Evolutionary conservation across 2,329 filamentous ascomycete genomes (phyloP).

Genomic region (Ceratocystis eucalypticola): DNA sequence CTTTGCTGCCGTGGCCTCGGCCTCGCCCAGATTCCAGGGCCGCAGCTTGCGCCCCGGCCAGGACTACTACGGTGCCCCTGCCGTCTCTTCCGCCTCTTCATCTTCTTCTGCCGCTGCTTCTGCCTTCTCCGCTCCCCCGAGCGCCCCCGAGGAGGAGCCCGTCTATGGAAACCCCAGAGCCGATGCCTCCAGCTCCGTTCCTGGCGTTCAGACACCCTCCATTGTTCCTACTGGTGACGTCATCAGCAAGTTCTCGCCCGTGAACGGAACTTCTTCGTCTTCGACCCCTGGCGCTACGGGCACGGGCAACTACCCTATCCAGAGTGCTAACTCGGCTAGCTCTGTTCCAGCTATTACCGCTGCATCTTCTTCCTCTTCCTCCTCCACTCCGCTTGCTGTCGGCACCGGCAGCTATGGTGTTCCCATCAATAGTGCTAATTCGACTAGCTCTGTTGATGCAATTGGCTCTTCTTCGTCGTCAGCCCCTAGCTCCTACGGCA

Average conservation of each 20-base stretch:
- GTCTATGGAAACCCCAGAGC: not conserved
- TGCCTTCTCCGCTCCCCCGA: not conserved
- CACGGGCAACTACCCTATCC: not conserved
- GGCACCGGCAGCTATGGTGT: conserved; percentile 7
- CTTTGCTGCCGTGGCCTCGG: conserved; percentile 15
- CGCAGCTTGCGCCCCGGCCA: conserved; percentile 15
- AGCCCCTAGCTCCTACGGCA: conserved; percentile 26
- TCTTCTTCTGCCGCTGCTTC: not conserved
- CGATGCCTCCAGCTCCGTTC: conserved; percentile 1
- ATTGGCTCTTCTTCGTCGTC: conserved; percentile 22
- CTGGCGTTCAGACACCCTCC: not conserved
- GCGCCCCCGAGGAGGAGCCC: not conserved
- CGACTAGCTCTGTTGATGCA: conserved; percentile 3
- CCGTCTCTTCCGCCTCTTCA: not conserved
- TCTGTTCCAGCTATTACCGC: conserved; percentile 7
- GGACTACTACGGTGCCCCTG: not conserved
- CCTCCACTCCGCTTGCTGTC: conserved; percentile 28
- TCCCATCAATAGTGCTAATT: conserved; percentile 2
- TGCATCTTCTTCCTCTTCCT: conserved; percentile 27
- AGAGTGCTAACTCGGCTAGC: not conserved
- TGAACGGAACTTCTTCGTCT: conserved; percentile 4
- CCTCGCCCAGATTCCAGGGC: conserved; percentile 15
- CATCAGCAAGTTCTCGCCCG: not conserved
- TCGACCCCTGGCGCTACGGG: not conserved
- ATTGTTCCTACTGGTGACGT: not conserved